phyloP scores from a whole-genome alignment of 148 eudicot species.

The Cornus suecica region DNA sequence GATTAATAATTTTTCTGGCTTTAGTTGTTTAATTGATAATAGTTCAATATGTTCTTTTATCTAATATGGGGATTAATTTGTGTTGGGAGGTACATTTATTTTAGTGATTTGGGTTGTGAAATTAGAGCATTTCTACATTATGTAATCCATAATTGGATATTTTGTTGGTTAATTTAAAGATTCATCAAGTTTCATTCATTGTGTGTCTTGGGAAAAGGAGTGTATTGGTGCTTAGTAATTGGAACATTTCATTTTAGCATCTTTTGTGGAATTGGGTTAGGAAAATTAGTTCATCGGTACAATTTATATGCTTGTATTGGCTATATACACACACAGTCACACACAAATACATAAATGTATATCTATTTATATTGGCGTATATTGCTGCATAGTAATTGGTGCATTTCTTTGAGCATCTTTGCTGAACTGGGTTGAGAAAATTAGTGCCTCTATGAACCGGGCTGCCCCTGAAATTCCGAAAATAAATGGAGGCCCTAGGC shows the following conservation, averaged over 20 bases:
- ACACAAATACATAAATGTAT: too few relatives aligned
- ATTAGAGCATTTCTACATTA: neutral
- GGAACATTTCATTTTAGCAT: too few relatives aligned
- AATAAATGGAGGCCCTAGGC: too few relatives aligned
- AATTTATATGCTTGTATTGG: neutral
- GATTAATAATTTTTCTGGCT: neutral
- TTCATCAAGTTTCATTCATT: neutral
- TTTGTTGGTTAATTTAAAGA: neutral
- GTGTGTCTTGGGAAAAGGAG: too few relatives aligned
- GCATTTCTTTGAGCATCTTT: neutral
- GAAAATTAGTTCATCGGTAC: neutral
- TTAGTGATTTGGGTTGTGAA: neutral
- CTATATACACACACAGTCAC: neutral
- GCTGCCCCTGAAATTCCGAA: too few relatives aligned
- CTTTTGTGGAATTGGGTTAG: neutral
- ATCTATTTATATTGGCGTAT: neutral
- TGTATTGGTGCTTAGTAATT: too few relatives aligned
- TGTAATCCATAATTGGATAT: neutral
- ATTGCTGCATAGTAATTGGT: neutral
- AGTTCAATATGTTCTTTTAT: neutral
- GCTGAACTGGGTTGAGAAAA: neutral
- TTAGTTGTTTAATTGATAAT: neutral
- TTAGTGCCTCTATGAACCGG: neutral
- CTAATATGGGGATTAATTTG: neutral
- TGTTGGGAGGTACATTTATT: neutral